These are phyloP conservation scores for Medicago arabica DNA, from an alignment of 306 rosid genomes.

Conservation along the genomic window DNA sequence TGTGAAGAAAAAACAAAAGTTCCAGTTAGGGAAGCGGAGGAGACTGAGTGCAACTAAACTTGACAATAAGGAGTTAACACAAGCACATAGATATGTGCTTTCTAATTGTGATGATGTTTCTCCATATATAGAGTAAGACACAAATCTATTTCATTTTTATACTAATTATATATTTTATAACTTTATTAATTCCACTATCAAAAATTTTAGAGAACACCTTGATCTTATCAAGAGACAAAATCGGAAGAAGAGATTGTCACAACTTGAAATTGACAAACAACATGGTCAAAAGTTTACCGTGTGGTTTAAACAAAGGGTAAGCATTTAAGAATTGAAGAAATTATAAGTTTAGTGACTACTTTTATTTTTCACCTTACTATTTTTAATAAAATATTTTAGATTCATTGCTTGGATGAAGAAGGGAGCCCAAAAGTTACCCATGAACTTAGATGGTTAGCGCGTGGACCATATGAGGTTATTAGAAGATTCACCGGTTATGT, in stretches of 20 bases:
- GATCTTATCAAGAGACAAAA: background rate
- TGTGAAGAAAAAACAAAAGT: background rate
- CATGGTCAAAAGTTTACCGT: background rate
- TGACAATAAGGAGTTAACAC: background rate
- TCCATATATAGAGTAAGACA: conserved; percentile 20
- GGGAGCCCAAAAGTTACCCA: background rate
- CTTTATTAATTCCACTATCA: too few relatives aligned
- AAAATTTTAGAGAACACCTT: conserved; percentile 1
- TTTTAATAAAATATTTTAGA: background rate
- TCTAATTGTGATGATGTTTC: background rate
- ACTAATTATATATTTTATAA: background rate
- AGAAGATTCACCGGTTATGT: background rate
- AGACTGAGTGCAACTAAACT: background rate
- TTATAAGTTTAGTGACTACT: background rate
- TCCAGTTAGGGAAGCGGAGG: background rate
- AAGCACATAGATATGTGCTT: conserved; percentile 15
- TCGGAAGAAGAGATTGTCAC: background rate
- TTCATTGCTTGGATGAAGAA: background rate
- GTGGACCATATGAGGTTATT: background rate
- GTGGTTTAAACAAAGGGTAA: background rate
- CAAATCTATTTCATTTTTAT: background rate
- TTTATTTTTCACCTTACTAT: background rate
- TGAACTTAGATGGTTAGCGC: background rate
- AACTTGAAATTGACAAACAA: background rate
- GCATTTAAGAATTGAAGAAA: background rate